Conservation (phyloP, 2,329 filamentous ascomycete genomes). For the Sporothrix euskadiensis region DNA sequence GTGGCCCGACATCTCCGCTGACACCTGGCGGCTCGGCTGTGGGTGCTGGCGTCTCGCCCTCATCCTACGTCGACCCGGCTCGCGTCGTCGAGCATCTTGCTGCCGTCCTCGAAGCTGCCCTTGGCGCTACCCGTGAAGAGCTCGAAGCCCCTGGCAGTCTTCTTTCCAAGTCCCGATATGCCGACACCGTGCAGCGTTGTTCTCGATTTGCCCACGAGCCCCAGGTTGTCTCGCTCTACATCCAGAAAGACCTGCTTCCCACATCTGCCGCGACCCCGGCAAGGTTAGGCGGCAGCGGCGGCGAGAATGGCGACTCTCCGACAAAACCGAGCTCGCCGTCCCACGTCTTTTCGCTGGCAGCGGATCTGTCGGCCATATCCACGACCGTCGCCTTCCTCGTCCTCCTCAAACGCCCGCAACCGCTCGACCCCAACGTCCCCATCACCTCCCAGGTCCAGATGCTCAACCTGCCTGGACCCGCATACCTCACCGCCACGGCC, state of each 20-base stretch:
- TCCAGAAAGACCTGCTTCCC: conserved; percentile 68
- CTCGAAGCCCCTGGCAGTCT: conserved; percentile 80
- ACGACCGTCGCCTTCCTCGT: conserved; percentile 85
- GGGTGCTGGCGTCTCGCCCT: conserved; percentile 40
- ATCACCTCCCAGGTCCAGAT: conserved; percentile 89
- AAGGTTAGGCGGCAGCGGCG: conserved; percentile 48
- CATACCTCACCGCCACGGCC: conserved; percentile 65
- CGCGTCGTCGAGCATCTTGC: conserved; percentile 71
- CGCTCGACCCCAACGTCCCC: conserved; percentile 79
- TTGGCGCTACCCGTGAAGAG: conserved; percentile 74
- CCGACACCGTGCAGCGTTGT: conserved; percentile 84
- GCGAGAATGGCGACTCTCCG: conserved; percentile 41
- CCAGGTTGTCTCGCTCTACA: conserved; percentile 82
- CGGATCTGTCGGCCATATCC: conserved; percentile 76
- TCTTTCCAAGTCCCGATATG: conserved; percentile 68
- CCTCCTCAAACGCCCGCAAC: conserved; percentile 83
- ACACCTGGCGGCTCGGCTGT: background rate
- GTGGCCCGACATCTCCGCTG: conserved; percentile 12
- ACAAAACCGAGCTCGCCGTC: conserved; percentile 3
- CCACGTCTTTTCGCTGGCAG: conserved; percentile 77
- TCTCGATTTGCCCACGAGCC: conserved; percentile 85
- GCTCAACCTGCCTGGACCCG: conserved; percentile 84
- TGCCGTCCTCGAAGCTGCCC: conserved; percentile 68
- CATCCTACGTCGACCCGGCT: conserved; percentile 64
- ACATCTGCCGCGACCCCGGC: background rate